Conservation (phyloP, 176 grass and related monocot genomes). For the sorghum (Sorghum bicolor) region Sorghum_bicolor_NCBIv3 NC_012875.2:53380501-53381000, state of each 20-base stretch:
- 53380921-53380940: neutral
- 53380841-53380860: constrained; percentile 13
- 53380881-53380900: constrained; percentile 26
- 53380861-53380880: constrained; percentile 21
- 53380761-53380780: constrained; percentile 55
- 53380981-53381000: neutral
- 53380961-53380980: constrained; percentile 1
- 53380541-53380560: constrained; percentile 96
- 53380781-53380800: constrained; percentile 46
- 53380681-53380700: constrained; percentile 19
- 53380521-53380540: constrained; percentile 52
- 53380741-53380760: constrained; percentile 81
- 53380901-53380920: neutral
- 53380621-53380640: constrained; percentile 81
- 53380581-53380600: constrained; percentile 86
- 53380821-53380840: neutral
- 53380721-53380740: constrained; percentile 92
- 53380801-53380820: constrained; percentile 73
- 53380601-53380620: constrained; percentile 79
- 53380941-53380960: neutral
- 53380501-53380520: neutral
- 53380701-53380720: constrained; percentile 55
- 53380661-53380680: constrained; percentile 31
- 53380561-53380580: constrained; percentile 84
- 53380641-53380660: constrained; percentile 44